Percentiles rank a stretch among this genome's conserved stretches.
These are phyloP conservation scores for Tuber magnatum DNA, from an alignment of 495 filamentous ascomycete genomes.

Conservation along the genomic window DNA sequence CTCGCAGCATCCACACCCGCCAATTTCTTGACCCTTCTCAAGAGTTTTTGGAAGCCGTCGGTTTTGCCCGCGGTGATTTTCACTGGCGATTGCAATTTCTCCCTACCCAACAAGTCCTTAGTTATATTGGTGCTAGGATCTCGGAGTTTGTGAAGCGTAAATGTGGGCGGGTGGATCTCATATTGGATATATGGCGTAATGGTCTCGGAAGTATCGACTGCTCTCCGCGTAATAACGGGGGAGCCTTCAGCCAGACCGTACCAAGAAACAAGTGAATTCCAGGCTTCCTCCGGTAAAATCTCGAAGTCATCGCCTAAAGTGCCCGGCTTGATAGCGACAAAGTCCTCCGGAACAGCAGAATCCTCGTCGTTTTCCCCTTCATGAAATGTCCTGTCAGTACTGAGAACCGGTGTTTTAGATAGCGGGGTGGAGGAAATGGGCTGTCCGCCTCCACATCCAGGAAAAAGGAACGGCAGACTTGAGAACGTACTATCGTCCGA, in stretches of 20 bases:
- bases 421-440: conserved; percentile 40
- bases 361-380: conserved; percentile 43
- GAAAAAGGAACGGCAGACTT: conserved; percentile 25
- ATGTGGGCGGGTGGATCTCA: conserved; percentile 77
- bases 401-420: conserved; percentile 44
- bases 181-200: conserved; percentile 56
- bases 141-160: conserved; percentile 74
- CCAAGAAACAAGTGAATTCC: conserved; percentile 73
- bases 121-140: conserved; percentile 53
- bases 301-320: conserved; percentile 63
- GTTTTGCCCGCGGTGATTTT: conserved; percentile 62
- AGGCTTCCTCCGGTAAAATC: conserved; percentile 68
- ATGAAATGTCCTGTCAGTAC: conserved; percentile 45
- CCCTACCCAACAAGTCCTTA: conserved; percentile 52
- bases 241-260: conserved; percentile 67
- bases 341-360: conserved; percentile 46
- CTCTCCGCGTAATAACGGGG: conserved; percentile 65
- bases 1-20: conserved; percentile 56
- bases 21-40: conserved; percentile 62
- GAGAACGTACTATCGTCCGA: conserved; percentile 32
- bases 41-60: conserved; percentile 60
- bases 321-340: conserved; percentile 71
- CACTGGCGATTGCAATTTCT: conserved; percentile 52
- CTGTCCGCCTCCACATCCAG: conserved; percentile 25
- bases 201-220: conserved; percentile 63